phyloP scores from a whole-genome alignment of 371 early-diverging fungal species.

The Mortierella sp. region DNA sequence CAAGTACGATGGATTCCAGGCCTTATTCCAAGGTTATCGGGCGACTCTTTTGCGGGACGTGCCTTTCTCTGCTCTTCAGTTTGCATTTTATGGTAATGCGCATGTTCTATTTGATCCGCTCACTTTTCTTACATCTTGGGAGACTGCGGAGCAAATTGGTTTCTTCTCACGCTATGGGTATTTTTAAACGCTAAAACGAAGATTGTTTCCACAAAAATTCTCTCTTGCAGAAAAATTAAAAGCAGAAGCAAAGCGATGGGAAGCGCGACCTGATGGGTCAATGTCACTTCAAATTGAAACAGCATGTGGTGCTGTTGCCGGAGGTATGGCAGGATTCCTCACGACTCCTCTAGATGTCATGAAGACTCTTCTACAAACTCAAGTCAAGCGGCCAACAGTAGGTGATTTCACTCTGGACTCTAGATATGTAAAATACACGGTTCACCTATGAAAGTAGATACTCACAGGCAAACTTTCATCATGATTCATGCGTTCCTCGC shows the following conservation, averaged over 20 bases:
- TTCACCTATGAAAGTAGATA: not conserved
- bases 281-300: slow-evolving; percentile 65
- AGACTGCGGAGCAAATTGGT: not conserved
- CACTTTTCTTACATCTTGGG: not conserved
- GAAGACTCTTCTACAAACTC: slow-evolving; percentile 76
- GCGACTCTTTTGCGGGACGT: slow-evolving; percentile 77
- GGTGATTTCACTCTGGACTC: not conserved
- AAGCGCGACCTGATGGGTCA: slow-evolving; percentile 44
- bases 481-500: slow-evolving; percentile 1
- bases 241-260: slow-evolving; percentile 48
- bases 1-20: slow-evolving; percentile 69
- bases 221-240: slow-evolving; percentile 50
- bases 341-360: slow-evolving; percentile 78
- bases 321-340: slow-evolving; percentile 74
- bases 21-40: slow-evolving; percentile 74
- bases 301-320: slow-evolving; percentile 70
- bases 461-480: not conserved
- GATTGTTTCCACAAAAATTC: not conserved
- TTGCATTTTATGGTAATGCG: slow-evolving; percentile 73
- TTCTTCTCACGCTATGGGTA: slow-evolving; percentile 4
- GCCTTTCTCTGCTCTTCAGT: slow-evolving; percentile 78
- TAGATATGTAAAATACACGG: not conserved
- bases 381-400: slow-evolving; percentile 57
- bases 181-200: not conserved
- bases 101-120: not conserved